These are phyloP conservation scores for Trichophyton rubrum DNA, from an alignment of 2,329 filamentous ascomycete genomes.

Conservation along the genomic window DNA sequence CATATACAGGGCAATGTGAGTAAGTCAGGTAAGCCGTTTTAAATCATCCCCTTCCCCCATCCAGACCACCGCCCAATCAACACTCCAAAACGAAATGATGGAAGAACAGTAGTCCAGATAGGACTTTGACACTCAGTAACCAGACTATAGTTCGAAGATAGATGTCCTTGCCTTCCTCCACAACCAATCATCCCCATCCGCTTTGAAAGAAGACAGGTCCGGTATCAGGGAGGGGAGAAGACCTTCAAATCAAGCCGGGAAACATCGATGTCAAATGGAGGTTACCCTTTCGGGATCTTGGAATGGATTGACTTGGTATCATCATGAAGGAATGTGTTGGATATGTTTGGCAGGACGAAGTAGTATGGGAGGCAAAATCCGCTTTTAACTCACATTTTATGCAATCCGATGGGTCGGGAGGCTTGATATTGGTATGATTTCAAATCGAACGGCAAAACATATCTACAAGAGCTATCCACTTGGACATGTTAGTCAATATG, in stretches of 20 bases:
- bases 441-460: neutral
- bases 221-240: conserved; percentile 32
- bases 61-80: conserved; percentile 19
- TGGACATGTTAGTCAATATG: neutral
- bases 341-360: neutral
- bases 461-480: neutral
- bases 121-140: neutral
- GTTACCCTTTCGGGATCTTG: conserved; percentile 36
- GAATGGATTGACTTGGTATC: conserved; percentile 53
- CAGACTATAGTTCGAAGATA: neutral
- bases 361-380: neutral
- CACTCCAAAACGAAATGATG: conserved; percentile 29
- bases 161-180: conserved; percentile 2
- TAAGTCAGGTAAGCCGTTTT: conserved; percentile 30
- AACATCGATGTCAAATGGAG: conserved; percentile 19
- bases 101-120: neutral
- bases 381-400: neutral
- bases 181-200: conserved; percentile 8
- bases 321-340: conserved; percentile 32
- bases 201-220: conserved; percentile 22
- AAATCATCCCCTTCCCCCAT: conserved; percentile 34
- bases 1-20: neutral
- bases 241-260: conserved; percentile 4
- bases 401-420: neutral
- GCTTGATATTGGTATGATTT: neutral